Conservation (phyloP, 225 moss, liverwort and hornwort genomes). For the Takakia lepidozioides region DNA sequence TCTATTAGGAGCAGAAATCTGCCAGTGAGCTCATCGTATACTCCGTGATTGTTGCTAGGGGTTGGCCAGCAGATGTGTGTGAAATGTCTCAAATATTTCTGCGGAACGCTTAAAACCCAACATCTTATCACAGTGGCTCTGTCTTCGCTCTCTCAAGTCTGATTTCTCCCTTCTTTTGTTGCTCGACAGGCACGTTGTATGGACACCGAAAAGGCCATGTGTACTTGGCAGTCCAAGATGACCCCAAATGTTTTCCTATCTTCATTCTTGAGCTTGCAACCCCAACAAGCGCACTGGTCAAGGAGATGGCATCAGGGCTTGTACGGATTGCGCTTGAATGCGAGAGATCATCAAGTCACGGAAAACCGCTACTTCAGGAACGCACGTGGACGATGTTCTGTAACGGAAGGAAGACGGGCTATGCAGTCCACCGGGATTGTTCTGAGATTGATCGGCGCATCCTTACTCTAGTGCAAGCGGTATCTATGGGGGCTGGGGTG, state of each 20-base stretch:
- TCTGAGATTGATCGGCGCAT: constrained; percentile 89
- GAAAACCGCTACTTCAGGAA: constrained; percentile 66
- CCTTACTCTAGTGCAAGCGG: constrained; percentile 70
- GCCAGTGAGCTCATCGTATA: no score
- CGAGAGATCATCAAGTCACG: constrained; percentile 53
- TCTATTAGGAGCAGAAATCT: neutral
- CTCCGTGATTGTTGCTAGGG: no score
- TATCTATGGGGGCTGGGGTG: constrained; percentile 95
- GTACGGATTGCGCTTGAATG: constrained; percentile 93
- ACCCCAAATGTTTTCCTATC: constrained; percentile 66
- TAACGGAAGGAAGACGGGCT: constrained; percentile 86
- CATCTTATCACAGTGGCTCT: no score
- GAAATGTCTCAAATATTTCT: neutral
- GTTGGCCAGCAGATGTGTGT: no score
- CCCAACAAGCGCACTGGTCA: constrained; percentile 67
- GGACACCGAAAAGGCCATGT: constrained; percentile 88
- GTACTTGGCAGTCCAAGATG: constrained; percentile 79
- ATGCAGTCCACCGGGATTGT: constrained; percentile 59
- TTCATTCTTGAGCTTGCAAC: constrained; percentile 83
- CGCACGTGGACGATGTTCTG: constrained; percentile 94
- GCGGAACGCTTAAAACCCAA: no score
- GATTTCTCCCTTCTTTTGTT: neutral
- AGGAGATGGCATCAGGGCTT: constrained; percentile 93
- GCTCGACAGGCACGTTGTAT: constrained; percentile 60
- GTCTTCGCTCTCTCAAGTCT: neutral